Percentiles rank a stretch among this genome's conserved stretches.
Conservation (phyloP, 306 rosid species). For the Prunus fruticosa region DNA sequence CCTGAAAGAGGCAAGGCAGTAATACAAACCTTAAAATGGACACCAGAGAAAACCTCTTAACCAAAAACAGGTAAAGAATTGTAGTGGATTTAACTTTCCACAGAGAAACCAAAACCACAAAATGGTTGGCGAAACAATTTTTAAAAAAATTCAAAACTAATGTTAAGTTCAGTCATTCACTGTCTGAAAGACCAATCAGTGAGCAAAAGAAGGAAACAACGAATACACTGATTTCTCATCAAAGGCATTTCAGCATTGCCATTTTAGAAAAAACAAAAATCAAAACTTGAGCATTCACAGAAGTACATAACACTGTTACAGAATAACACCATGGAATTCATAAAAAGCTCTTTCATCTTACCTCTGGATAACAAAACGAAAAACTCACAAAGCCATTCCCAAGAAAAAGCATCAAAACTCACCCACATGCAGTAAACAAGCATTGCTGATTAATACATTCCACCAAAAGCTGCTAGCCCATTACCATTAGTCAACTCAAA, state of each 20-base stretch:
- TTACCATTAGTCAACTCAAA: neutral
- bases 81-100: neutral
- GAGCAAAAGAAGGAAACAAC: too few species aligned
- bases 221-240: neutral
- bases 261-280: conserved; percentile 6
- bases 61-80: conserved; percentile 12
- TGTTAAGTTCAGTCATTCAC: neutral
- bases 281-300: conserved; percentile 7
- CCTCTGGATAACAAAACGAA: conserved; percentile 22
- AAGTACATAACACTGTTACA: conserved; percentile 7
- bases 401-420: neutral
- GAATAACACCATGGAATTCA: conserved; percentile 9
- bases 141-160: neutral
- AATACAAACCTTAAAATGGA: conserved; percentile 4
- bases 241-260: conserved; percentile 1
- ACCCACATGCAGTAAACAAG: conserved; percentile 5
- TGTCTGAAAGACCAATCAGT: too few species aligned
- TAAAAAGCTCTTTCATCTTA: conserved; percentile 14
- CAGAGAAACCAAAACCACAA: neutral
- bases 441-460: neutral
- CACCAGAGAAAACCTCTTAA: conserved; percentile 6
- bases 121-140: neutral
- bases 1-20: conserved; percentile 15
- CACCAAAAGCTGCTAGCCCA: conserved; percentile 5
- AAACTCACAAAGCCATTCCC: conserved; percentile 18